phyloP scores from a whole-genome alignment of 2,329 filamentous ascomycete species.

The Cordyceps tenuipes region DNA sequence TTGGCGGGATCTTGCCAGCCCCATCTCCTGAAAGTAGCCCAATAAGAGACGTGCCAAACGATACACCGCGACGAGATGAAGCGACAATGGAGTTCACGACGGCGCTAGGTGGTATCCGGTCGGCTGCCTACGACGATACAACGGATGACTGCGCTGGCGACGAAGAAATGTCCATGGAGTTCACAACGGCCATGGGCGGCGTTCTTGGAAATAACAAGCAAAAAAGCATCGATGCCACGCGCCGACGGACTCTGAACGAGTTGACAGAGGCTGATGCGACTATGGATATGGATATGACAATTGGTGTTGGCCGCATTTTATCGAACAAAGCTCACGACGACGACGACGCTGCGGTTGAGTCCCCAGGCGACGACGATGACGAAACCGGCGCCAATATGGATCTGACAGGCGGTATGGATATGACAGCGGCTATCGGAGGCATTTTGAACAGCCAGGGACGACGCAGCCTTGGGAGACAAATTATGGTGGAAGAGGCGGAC shows the following conservation, averaged over 20 bases:
- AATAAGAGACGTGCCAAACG: background rate
- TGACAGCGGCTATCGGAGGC: conserved; percentile 53
- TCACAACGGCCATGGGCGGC: conserved; percentile 12
- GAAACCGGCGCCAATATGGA: conserved; percentile 45
- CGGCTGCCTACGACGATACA: background rate
- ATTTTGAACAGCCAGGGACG: conserved; percentile 41
- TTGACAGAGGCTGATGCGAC: conserved; percentile 28
- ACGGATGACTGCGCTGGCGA: conserved; percentile 16
- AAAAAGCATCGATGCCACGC: conserved; percentile 1
- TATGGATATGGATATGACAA: conserved; percentile 93
- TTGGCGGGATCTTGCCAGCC: conserved; percentile 67
- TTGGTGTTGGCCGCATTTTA: conserved; percentile 64
- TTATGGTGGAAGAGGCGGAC: conserved; percentile 52
- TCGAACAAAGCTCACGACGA: conserved; percentile 24
- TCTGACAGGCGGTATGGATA: conserved; percentile 56
- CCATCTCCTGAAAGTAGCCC: conserved; percentile 8
- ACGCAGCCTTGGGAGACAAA: conserved; percentile 38
- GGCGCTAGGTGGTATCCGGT: conserved; percentile 10
- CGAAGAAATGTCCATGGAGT: conserved; percentile 29
- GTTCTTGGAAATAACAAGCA: conserved; percentile 8
- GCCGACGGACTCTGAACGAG: conserved; percentile 3
- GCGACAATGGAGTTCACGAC: conserved; percentile 10
- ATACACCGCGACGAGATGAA: conserved; percentile 1
- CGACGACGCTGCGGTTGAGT: conserved; percentile 28
- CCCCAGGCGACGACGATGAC: conserved; percentile 49